Evolutionary conservation across 2,329 filamentous ascomycete species (phyloP).

Genomic region (Metarhizium robertsii): DNA sequence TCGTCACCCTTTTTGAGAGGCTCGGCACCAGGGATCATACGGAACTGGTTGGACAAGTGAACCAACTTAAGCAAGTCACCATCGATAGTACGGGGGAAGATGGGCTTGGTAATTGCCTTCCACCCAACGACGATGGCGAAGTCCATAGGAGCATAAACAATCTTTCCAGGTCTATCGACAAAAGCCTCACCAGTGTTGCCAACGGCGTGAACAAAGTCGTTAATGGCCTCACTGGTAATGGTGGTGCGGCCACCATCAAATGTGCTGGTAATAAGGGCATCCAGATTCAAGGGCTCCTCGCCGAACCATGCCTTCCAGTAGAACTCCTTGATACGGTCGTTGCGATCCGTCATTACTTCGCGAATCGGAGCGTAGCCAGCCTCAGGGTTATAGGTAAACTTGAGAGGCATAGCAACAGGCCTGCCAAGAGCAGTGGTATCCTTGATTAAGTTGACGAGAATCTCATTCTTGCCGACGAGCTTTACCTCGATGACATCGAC

Average conservation of each 20-base stretch:
- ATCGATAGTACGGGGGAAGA: constrained; percentile 94
- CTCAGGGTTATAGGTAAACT: constrained; percentile 90
- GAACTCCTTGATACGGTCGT: constrained; percentile 98
- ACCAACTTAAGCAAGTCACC: constrained; percentile 94
- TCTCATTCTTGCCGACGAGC: constrained; percentile 65
- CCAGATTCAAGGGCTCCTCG: constrained; percentile 71
- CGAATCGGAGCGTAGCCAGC: constrained; percentile 95
- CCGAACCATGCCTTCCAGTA: constrained; percentile 99
- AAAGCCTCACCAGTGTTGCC: constrained; percentile 97
- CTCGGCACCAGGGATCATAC: constrained; percentile 93
- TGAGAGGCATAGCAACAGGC: constrained; percentile 73
- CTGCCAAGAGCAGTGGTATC: constrained; percentile 78
- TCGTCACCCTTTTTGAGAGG: constrained; percentile 93
- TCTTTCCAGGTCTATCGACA: constrained; percentile 88
- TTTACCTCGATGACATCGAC: constrained; percentile 83
- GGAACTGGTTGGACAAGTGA: constrained; percentile 93
- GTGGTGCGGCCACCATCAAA: constrained; percentile 85
- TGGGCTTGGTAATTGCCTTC: constrained; percentile 99
- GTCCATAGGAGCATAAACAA: constrained; percentile 94
- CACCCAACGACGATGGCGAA: constrained; percentile 97
- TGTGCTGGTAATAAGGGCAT: constrained; percentile 72
- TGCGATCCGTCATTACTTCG: constrained; percentile 91
- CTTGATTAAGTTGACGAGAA: constrained; percentile 85
- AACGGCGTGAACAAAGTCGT: constrained; percentile 97
- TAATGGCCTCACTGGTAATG: constrained; percentile 87